A percentile compares a stretch with the other conserved stretches of the same genome.
Conservation (phyloP, 225 moss, liverwort and hornwort species). For the Physcomitrium patens region DNA sequence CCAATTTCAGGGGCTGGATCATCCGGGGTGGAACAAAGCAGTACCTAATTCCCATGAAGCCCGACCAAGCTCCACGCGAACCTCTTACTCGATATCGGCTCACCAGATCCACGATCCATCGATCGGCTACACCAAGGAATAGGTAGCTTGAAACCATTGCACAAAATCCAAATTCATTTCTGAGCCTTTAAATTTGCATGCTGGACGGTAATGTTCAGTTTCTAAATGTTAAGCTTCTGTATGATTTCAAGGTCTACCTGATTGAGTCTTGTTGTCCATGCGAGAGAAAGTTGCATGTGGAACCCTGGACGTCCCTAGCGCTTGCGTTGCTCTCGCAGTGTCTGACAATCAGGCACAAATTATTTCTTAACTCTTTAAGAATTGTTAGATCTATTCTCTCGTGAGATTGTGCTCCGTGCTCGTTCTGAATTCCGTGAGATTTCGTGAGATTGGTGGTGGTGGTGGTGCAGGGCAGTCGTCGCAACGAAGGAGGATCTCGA, state of each 20-base stretch:
- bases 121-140: constrained; percentile 90
- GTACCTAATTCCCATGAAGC: constrained; percentile 86
- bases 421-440: too few species aligned
- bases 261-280: constrained; percentile 84
- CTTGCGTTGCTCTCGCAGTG: constrained; percentile 82
- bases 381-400: too few species aligned
- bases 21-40: constrained; percentile 80
- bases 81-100: constrained; percentile 84
- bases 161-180: background rate
- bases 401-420: too few species aligned
- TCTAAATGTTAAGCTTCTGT: background rate
- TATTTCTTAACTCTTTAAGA: background rate
- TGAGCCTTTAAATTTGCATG: too few species aligned
- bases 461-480: constrained; percentile 69
- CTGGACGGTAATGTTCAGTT: too few species aligned
- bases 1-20: constrained; percentile 60
- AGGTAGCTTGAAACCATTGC: constrained; percentile 26
- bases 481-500: constrained; percentile 70
- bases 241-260: constrained; percentile 60
- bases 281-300: constrained; percentile 67
- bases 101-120: constrained; percentile 79
- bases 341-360: constrained; percentile 71
- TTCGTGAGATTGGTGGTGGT: too few species aligned
- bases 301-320: constrained; percentile 79
- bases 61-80: constrained; percentile 88